Conservation (phyloP, 2,329 filamentous ascomycete genomes). For the Botrytis aclada region DNA sequence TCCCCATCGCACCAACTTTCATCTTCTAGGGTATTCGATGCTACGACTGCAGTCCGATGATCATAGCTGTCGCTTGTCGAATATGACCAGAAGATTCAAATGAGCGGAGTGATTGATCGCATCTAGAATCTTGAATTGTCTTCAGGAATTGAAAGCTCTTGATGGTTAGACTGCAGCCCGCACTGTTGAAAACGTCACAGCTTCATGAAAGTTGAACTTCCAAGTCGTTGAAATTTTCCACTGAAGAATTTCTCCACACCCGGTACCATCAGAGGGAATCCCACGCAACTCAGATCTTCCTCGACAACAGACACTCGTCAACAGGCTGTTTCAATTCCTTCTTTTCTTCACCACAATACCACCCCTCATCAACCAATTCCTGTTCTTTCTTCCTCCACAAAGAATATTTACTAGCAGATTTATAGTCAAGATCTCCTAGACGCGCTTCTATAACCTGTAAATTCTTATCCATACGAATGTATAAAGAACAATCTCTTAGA, state of each 20-base stretch:
- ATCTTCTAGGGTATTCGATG: not conserved
- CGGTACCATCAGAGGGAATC: not conserved
- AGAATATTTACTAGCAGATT: slow-evolving; percentile 63
- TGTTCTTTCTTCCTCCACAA: slow-evolving; percentile 67
- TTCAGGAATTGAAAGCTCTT: not conserved
- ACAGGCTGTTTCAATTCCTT: slow-evolving; percentile 19
- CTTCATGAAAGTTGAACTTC: not conserved
- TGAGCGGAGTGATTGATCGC: not conserved
- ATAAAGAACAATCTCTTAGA: slow-evolving; percentile 74
- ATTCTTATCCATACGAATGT: slow-evolving; percentile 53
- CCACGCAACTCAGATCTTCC: not conserved
- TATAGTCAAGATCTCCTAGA: slow-evolving; percentile 75
- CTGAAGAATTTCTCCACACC: not conserved
- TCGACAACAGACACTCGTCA: slow-evolving; percentile 12
- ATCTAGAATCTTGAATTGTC: not conserved
- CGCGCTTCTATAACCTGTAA: slow-evolving; percentile 49
- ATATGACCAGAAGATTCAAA: not conserved
- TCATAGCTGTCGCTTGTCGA: not conserved
- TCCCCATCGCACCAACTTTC: not conserved
- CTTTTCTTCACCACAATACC: slow-evolving; percentile 53
- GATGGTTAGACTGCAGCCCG: not conserved
- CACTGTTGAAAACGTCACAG: not conserved
- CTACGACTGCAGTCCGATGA: not conserved
- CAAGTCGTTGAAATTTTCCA: not conserved
- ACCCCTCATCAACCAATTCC: slow-evolving; percentile 62